Evolutionary conservation across 2,329 filamentous ascomycete genomes (phyloP), one percentile per base, ranked within the genome.

Genomic region (Colletotrichum graminicola): DNA sequence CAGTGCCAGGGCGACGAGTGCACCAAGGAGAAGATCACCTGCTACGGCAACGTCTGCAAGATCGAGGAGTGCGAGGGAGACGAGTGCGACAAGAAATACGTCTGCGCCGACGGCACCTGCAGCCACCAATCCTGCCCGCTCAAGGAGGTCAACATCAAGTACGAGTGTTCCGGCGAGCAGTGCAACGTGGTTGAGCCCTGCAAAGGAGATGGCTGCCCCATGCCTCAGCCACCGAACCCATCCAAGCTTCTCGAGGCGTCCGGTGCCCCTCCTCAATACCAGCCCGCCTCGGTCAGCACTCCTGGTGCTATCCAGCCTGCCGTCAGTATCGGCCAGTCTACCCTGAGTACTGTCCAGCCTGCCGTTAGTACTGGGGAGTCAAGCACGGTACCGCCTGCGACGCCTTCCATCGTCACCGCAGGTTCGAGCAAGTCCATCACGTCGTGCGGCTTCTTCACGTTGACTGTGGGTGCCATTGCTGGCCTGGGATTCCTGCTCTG

Each of bases 161-260:
- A 81, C 62, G 75, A 79, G 75, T 82, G 81, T 77, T 74, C 75
- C 73, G 77, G 77, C 49, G 76, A 74, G 62, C 72, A 78, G 66
- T 82, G 81, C 74, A 66, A 72, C 23, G 71, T 75, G 39, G 76
- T 76, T 72, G 68, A 75, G 55, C 79, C 79, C 76, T 66, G 74
- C 57, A 72, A 74, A 23, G 74, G 79, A 1, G 26, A 62, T 0
- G 75, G 79, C 73, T 82, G 80, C 76, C 74, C 76, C 41, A 76
- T 75, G 56, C 65, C 77, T 7, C 45, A 69, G 36, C 66, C 69
- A 11, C 71, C 78, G 11, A 45, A 41, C 11, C 39, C 65, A 0
- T 29, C 51, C 7, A 32, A 45, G n/a, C 60, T 49, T 34, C 60
- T 60, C 3, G 14, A 59, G 55, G 14, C 23, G 21, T 59, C 55